Base-by-base conservation (phyloP, 2,329 filamentous ascomycete genomes). In the Orbilia brochopaga region DNA sequence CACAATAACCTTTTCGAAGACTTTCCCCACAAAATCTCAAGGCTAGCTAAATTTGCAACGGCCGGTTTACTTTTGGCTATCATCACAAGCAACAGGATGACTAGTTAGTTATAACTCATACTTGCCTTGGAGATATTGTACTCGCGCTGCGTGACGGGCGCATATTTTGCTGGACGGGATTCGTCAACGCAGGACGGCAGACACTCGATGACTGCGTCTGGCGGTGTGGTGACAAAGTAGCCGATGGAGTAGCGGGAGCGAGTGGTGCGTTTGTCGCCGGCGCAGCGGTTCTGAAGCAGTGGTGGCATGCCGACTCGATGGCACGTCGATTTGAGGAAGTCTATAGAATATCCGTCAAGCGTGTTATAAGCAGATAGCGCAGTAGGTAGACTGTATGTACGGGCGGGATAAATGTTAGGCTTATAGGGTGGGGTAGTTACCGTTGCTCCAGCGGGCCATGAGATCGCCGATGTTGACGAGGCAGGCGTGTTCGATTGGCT, bases 391-490 rank as follows among this genome's bases (percentile, higher is more conserved):
- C 1, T 17, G 23, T n/a, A 19, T 35, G 23, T 17, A 48, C 23
- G 40, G 40, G 23, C 30, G 23, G 40, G 42, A 10, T 35, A 42
- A 17, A 11, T 2, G 17, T 37, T 10, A 58, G n/a, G n/a, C n/a
- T n/a, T n/a, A 40, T 40, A 8, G 30, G 17, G 30, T 6, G 27
- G n/a, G 11, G 4, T 5, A 75, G 75, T 59, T 76, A 80, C 81
- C 80, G 73, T 83, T 83, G 66, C 80, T 83, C 79, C 82, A 82
- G 64, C 80, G 79, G 77, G 82, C 79, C 58, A 83, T 75, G 5
- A 83, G 75, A 75, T 83, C 82, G 15, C 81, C 81, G 32, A 83
- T 78, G 73, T 83, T 83, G 77, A 83, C 78, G 5, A 83, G 78
- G 40, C 80, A 77, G 3, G 80, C 78, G 65, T 80, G 79, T 51